Evolutionary conservation across 1,139 yeast species (phyloP), one percentile per base, ranked within the genome.

Genomic region (Pichia sp.): DNA sequence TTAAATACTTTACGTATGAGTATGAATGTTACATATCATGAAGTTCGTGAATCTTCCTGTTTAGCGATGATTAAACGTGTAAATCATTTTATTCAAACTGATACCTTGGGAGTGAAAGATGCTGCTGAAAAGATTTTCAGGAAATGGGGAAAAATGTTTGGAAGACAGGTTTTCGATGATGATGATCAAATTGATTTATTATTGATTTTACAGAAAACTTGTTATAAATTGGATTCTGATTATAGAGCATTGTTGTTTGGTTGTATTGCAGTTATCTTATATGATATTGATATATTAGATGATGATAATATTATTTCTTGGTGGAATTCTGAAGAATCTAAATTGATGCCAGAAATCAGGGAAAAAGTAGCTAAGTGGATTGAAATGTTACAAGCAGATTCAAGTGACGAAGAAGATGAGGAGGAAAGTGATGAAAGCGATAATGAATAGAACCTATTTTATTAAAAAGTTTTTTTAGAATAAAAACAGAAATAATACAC

Each of bases 1-100:
- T 75, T 92, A 58, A 90, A 90, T 61, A 92, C 98, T 0, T 73
- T 94, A 59, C 78, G 97, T 66, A 92, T 94, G 98, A 86, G 96
- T 54, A 84, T 90, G 92, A 89, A 92, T 62, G 97, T 89, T 12
- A 76, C 94, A 0, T 92, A 92, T 63, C 95, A 87, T 58, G 96
- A 90, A 60, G 97, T 92, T 12, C 78, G 97, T 61, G 65, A 70
- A 33, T 95, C 96, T 6, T 87, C 96, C 0, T 70, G 81, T 33
- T 72, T 74, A 39, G 94, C 97, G 0, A 70, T 92, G 57, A 59
- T 87, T 39, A 69, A 70, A 41, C 75, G 94, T 58, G 76, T 86
- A 23, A 71, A 76, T 46, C 86, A 85, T 55, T 83, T 83, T 58
- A 75, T 87, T 38, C 74, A 81, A 35, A 85, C 95, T 1, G 87